phyloP scores from a whole-genome alignment of 805 yeast genomes.

The Pichia paraexigua region DNA sequence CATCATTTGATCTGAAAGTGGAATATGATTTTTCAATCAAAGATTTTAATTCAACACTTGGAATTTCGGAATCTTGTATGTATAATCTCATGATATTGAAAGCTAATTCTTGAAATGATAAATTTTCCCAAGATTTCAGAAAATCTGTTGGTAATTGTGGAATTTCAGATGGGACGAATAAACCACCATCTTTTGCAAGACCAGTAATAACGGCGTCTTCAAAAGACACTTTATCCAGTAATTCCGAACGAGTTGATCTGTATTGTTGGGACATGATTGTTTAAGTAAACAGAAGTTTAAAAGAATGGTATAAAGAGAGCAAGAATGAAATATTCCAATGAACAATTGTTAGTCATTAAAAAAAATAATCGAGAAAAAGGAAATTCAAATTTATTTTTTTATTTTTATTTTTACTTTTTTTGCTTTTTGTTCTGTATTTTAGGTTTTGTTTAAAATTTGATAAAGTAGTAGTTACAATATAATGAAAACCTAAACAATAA shows the following conservation, averaged over 20 bases:
- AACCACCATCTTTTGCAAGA: conserved; percentile 93
- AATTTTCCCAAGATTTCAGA: conserved; percentile 58
- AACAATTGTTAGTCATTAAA: not conserved
- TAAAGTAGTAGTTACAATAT: too few species aligned
- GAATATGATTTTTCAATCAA: conserved; percentile 72
- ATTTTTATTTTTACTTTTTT: not conserved
- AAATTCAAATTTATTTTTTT: not conserved
- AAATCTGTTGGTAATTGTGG: conserved; percentile 55
- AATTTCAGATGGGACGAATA: conserved; percentile 78
- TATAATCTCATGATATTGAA: conserved; percentile 77
- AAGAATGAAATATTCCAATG: not conserved
- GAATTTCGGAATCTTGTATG: conserved; percentile 64
- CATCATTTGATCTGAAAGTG: conserved; percentile 80
- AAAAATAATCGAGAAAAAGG: not conserved
- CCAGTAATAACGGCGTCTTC: conserved; percentile 86
- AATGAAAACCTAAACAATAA: too few species aligned
- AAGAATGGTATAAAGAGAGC: not conserved
- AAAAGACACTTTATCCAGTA: conserved; percentile 47
- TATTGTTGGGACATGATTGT: conserved; percentile 44
- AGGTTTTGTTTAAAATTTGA: too few species aligned
- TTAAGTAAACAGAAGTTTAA: not conserved
- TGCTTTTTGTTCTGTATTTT: not conserved
- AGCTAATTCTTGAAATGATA: conserved; percentile 81
- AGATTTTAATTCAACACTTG: conserved; percentile 53
- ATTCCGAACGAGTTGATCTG: conserved; percentile 70